Conservation (phyloP, 768 basidiomycete genomes). For the Russula abietina region DNA sequence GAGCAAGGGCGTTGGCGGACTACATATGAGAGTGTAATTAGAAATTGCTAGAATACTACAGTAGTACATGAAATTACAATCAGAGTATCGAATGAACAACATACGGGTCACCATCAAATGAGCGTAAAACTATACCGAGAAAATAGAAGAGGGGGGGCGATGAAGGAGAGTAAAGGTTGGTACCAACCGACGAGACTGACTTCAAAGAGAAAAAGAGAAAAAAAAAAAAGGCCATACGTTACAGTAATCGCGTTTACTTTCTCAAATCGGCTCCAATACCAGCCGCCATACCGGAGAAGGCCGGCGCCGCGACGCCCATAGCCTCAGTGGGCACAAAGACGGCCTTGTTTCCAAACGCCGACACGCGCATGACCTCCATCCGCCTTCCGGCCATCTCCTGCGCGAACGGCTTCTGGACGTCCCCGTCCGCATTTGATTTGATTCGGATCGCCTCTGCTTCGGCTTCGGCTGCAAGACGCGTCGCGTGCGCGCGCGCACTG, state of each 20-base stretch:
- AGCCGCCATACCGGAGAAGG: conserved; percentile 67
- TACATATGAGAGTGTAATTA: no score
- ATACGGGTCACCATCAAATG: no score
- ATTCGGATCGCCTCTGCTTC: conserved; percentile 63
- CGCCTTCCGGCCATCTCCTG: conserved; percentile 70
- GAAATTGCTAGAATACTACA: no score
- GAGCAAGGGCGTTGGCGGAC: no score
- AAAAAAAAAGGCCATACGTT: no score
- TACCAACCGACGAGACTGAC: no score
- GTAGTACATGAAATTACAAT: no score
- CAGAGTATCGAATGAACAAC: no score
- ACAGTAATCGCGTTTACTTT: not conserved
- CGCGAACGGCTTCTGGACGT: conserved; percentile 59
- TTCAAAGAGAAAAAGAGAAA: no score
- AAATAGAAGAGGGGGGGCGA: no score
- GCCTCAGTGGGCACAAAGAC: conserved; percentile 66
- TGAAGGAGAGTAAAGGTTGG: no score
- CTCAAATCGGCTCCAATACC: conserved; percentile 42
- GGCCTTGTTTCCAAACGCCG: conserved; percentile 62
- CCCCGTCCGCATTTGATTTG: conserved; percentile 57
- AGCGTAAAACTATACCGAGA: no score
- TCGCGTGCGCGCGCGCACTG: conserved; percentile 72
- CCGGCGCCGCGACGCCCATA: conserved; percentile 47
- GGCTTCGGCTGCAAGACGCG: conserved; percentile 66
- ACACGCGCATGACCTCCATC: conserved; percentile 55